Evolutionary conservation across 164 flowering plant species (phyloP), one percentile per base, ranked within the genome.

Genomic region (Piper longum): DNA sequence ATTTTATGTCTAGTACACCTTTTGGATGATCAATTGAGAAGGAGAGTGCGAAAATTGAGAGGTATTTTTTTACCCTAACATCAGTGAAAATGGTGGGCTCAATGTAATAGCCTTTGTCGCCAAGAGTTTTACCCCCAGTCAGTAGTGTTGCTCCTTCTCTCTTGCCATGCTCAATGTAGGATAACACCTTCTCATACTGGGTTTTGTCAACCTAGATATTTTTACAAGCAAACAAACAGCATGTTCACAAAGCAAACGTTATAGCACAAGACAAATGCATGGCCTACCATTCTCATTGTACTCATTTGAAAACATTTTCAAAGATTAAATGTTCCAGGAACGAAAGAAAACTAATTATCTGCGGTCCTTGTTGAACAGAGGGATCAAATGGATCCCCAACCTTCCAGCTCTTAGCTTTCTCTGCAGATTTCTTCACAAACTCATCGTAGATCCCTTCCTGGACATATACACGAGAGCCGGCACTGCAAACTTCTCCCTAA

Each of bases 371-470:
- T 9, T 62, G 73, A 66, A 63, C 72, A 39, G 43, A 66, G 43
- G 95, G 90, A 75, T 87, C 86, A 71, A 91, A 91, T 48, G 98
- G 96, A 66, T 91, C 96, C 4, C 98, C 98, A 48, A 87, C 91
- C 48, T 75, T 76, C 88, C 85, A 80, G 44, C 62, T 60, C 60
- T 85, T 84, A 4, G 82, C 81, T 69, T 75, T 83, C 65, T 79
- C 89, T 1, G 62, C 72, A 57, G 80, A 63, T 58, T 75, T 85
- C 69, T 74, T 74, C 41, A 77, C 80, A 54, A 91, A 67, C 56
- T 80, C 77, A 62, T 85, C 96, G 59, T 87, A 91, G 60, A 91
- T 82, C 8, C 88, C 92, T 77, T 91, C 98, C 63, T 91, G 98
- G 56, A 91, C 92, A 64, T 64, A 81, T 43, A 85, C 78, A 9